Base-by-base conservation (phyloP, 2,329 filamentous ascomycete genomes). In the Chaetoscypha palmicola region DNA sequence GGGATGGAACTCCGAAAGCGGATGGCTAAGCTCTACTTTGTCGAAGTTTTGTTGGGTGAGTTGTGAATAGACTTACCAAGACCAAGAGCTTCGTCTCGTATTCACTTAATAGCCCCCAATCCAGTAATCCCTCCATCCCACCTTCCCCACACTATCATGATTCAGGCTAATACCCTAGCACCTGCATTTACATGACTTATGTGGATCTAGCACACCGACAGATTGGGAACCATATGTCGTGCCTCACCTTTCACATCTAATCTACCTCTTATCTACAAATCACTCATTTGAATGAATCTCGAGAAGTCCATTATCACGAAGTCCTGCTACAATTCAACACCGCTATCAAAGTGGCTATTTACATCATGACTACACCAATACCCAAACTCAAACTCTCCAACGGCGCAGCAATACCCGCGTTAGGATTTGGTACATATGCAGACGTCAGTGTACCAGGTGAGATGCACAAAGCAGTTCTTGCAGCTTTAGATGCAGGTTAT, bases 401-500 rank as follows among this genome's bases (percentile, higher is more conserved):
- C 45, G 62, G 62, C 24, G 50, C 56, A 38, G 45, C 53, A 39
- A 63, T 66, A 16, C 63, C 63, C n/a, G 55, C 68, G 43, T 58
- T 73, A 20, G 70, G 68, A 21, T 68, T 72, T 40, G 70, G 70
- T 5, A 60, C 58, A 14, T 61, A 51, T 41, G 50, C 53, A 1
- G 50, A 53, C n/a, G 50, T 53, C 14, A 46, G 47, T 5, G 38
- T 51, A 3, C 65, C 59, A 38, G 60, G 67, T 20, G 66, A 73
- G 46, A 71, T 72, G 19, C 67, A 71, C 43, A 55, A 64, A 38
- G 62, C 63, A 5, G 66, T 72, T 9, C 73, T 81, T 49, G 70
- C 66, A 43, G 83, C 85, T 28, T 78, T 88, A 51, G 71, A 75
- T 42, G 64, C 77, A 11, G 83, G 82, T 20, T 88, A 82, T 62